Evolutionary conservation across 345 rosid species (phyloP).

Genomic region (Arabidopsis thaliana): DNA sequence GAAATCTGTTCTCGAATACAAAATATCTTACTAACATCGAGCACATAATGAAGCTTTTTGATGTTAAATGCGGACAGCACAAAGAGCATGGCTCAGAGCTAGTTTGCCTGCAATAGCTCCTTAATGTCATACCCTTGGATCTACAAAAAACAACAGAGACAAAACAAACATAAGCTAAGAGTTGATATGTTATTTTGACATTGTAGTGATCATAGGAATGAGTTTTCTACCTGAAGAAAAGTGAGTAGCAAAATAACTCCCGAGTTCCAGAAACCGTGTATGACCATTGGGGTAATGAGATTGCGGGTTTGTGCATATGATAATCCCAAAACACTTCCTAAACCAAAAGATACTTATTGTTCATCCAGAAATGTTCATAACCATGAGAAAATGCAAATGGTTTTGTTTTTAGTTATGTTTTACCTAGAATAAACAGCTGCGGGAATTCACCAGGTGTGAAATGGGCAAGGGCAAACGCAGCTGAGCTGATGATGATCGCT

Average conservation of each 20-base stretch:
- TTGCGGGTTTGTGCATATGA: conserved; percentile 92
- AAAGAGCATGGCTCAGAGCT: conserved; percentile 18
- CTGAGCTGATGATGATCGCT: conserved; percentile 79
- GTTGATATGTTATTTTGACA: not conserved
- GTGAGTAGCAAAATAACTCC: conserved; percentile 87
- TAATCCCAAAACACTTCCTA: conserved; percentile 76
- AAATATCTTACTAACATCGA: not conserved
- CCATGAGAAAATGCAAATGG: not conserved
- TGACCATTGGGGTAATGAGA: conserved; percentile 76
- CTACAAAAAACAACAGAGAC: conserved; percentile 40
- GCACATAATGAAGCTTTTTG: not conserved
- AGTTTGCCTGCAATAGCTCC: conserved; percentile 69
- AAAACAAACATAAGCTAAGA: conserved; percentile 12
- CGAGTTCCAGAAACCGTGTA: conserved; percentile 88
- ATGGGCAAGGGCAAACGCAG: conserved; percentile 91
- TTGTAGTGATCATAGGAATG: conserved; percentile 5
- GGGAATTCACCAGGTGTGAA: conserved; percentile 94
- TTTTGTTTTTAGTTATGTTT: conserved; percentile 16
- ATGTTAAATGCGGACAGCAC: conserved; percentile 18
- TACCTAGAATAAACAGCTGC: conserved; percentile 83
- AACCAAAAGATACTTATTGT: conserved; percentile 9
- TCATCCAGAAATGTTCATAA: conserved; percentile 9
- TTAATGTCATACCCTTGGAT: conserved; percentile 87
- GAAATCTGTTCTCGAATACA: not conserved
- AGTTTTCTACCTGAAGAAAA: conserved; percentile 72